Evolutionary conservation across 768 basidiomycete genomes (phyloP).

Genomic region (Austroboletus festivus): DNA sequence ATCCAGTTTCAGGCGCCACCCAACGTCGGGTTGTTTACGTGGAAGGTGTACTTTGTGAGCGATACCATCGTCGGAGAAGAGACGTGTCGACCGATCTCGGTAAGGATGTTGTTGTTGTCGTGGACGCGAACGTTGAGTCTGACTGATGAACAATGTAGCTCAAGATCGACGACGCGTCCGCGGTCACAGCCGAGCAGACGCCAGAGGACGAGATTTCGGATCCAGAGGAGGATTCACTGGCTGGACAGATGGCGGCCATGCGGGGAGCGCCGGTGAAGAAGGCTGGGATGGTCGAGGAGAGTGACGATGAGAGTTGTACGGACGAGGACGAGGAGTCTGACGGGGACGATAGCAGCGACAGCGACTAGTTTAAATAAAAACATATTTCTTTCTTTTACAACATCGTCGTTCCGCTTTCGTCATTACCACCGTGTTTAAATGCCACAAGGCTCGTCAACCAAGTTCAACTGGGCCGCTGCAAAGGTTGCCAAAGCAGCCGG

Average conservation of each 20-base stretch:
- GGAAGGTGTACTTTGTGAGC: conserved; percentile 82
- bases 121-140: conserved; percentile 1
- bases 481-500: conserved; percentile 62
- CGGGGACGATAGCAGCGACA: conserved; percentile 29
- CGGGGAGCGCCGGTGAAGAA: conserved; percentile 84
- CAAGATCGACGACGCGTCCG: conserved; percentile 73
- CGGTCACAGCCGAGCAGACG: conserved; percentile 49
- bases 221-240: conserved; percentile 93
- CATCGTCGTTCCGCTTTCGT: neutral
- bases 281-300: conserved; percentile 37
- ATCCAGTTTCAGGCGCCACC: conserved; percentile 95
- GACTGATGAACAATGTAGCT: conserved; percentile 46
- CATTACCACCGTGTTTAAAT: conserved; percentile 4
- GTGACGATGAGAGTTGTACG: conserved; percentile 28
- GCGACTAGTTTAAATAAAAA: conserved; percentile 27
- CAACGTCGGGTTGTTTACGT: conserved; percentile 77
- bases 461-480: conserved; percentile 46
- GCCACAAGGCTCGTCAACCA: neutral
- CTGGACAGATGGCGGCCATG: conserved; percentile 98
- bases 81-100: conserved; percentile 63
- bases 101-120: conserved; percentile 37
- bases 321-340: conserved; percentile 24
- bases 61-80: conserved; percentile 91
- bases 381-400: too few species aligned
- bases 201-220: conserved; percentile 95